Evolutionary conservation across 805 yeast species (phyloP).

Genomic region (Saccharomycopsis oosterbeekiorum): DNA sequence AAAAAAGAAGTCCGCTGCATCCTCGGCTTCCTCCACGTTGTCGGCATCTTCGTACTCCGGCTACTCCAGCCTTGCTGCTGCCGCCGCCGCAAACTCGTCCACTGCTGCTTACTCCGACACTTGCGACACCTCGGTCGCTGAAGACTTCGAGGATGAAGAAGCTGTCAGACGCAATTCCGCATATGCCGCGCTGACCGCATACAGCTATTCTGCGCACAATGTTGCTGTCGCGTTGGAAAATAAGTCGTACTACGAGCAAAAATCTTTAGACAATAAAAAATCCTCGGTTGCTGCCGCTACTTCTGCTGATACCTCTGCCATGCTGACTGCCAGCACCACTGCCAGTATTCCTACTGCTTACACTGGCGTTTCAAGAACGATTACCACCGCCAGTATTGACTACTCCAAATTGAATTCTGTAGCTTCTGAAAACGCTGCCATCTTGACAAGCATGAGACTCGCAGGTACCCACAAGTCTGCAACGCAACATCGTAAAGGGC

Average conservation of each 20-base stretch:
- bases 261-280: neutral
- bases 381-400: conserved; percentile 26
- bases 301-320: neutral
- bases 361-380: neutral
- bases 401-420: conserved; percentile 34
- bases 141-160: conserved; percentile 28
- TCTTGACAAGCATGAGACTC: conserved; percentile 31
- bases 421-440: conserved; percentile 38
- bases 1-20: conserved; percentile 44
- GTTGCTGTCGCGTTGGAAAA: neutral
- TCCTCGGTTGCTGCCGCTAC: conserved; percentile 8
- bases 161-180: conserved; percentile 38
- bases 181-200: conserved; percentile 3
- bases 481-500: neutral
- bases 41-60: conserved; percentile 33
- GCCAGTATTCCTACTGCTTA: neutral
- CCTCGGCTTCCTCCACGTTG: conserved; percentile 49
- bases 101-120: conserved; percentile 54
- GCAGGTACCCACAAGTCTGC: conserved; percentile 21
- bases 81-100: conserved; percentile 42
- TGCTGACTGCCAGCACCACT: neutral
- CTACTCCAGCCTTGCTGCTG: conserved; percentile 28
- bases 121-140: conserved; percentile 34
- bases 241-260: neutral
- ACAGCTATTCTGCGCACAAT: neutral